phyloP scores from a whole-genome alignment of 2,329 filamentous ascomycete species.

The Didymellaceae sp. region DNA sequence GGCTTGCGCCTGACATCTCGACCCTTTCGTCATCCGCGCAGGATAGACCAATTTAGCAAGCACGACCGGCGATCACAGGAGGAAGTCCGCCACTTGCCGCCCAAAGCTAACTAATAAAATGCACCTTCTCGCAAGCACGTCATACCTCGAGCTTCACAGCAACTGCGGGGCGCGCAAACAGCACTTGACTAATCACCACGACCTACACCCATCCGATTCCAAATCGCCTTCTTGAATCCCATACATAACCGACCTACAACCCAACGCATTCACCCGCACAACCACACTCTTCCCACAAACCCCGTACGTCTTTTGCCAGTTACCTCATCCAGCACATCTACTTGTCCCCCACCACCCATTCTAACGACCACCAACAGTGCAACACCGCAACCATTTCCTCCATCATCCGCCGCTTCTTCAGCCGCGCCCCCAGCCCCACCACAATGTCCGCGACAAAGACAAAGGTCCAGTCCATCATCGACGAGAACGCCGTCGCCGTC shows the following conservation, averaged over 20 bases:
- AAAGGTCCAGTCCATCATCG: slow-evolving; percentile 85
- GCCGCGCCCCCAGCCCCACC: slow-evolving; percentile 63
- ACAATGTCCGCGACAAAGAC: slow-evolving; percentile 82
- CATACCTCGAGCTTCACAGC: slow-evolving; percentile 28
- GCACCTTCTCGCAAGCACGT: slow-evolving; percentile 36
- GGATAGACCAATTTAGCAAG: slow-evolving; percentile 15
- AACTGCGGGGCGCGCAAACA: slow-evolving; percentile 39
- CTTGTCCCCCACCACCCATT: neutral
- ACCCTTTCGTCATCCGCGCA: slow-evolving; percentile 12
- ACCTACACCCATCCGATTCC: slow-evolving; percentile 22
- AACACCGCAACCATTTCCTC: slow-evolving; percentile 60
- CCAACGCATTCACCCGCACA: neutral
- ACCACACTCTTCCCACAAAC: too few relatives aligned
- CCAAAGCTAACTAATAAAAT: slow-evolving; percentile 21
- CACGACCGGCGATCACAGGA: slow-evolving; percentile 16
- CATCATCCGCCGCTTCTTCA: slow-evolving; percentile 77
- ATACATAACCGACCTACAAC: slow-evolving; percentile 8
- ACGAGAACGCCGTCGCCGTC: slow-evolving; percentile 88
- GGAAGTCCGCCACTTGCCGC: slow-evolving; percentile 20
- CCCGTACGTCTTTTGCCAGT: neutral
- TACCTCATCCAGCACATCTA: neutral
- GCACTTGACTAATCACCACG: slow-evolving; percentile 25
- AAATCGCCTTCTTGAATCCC: slow-evolving; percentile 18
- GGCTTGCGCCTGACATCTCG: neutral
- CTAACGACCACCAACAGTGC: neutral